Conservation (phyloP, 2,329 filamentous ascomycete genomes). For the Penicillium sp. region DNA sequence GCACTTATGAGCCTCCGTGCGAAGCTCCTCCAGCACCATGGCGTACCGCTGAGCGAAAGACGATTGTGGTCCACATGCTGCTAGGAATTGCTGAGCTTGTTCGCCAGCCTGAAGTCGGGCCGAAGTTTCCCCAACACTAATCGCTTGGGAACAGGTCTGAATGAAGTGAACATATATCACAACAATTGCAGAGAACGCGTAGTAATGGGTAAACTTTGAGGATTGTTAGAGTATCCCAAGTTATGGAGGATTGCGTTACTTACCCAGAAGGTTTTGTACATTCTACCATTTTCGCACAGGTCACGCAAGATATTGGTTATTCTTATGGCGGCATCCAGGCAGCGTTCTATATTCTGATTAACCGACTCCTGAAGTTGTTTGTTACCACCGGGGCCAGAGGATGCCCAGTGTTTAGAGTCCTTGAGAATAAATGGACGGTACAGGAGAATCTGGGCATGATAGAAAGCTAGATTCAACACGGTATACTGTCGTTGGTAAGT, state of each 20-base stretch:
- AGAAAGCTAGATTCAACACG: constrained; percentile 42
- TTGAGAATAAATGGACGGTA: constrained; percentile 40
- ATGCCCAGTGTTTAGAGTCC: constrained; percentile 26
- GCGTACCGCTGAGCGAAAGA: constrained; percentile 51
- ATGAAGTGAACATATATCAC: constrained; percentile 54
- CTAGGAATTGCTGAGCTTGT: constrained; percentile 48
- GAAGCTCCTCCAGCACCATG: constrained; percentile 48
- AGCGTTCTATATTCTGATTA: constrained; percentile 35
- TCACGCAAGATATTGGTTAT: constrained; percentile 47
- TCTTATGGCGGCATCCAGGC: constrained; percentile 47
- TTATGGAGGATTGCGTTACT: neutral
- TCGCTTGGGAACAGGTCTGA: constrained; percentile 36
- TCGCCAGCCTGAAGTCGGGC: constrained; percentile 44
- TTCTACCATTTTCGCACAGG: constrained; percentile 39
- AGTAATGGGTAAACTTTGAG: constrained; percentile 44
- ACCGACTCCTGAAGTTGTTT: constrained; percentile 21
- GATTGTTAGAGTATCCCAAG: neutral
- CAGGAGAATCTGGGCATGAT: constrained; percentile 40
- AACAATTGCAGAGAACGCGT: constrained; percentile 52
- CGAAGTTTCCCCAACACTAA: constrained; percentile 25
- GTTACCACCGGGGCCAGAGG: constrained; percentile 20
- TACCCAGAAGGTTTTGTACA: constrained; percentile 51
- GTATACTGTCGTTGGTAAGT: constrained; percentile 53
- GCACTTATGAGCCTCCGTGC: constrained; percentile 28
- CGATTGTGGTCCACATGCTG: constrained; percentile 42